Conservation (phyloP, 1,284 basidiomycete species). For the Crepidotus sp. region DNA sequence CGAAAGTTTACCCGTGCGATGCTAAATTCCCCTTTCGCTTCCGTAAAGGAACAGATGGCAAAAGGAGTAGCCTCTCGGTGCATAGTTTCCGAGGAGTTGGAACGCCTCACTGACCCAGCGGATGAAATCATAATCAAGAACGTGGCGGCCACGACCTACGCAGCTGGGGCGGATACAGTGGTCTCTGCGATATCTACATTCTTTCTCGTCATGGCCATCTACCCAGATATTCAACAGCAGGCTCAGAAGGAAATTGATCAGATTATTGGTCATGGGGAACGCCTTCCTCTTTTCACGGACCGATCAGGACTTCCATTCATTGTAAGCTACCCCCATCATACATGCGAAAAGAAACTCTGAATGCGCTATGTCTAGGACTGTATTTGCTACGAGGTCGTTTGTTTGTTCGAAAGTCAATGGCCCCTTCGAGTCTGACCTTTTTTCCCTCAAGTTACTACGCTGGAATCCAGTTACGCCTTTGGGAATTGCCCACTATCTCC, state of each 20-base stretch:
- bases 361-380: conserved; percentile 21
- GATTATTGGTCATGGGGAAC: conserved; percentile 20
- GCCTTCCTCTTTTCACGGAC: conserved; percentile 32
- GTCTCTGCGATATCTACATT: conserved; percentile 30
- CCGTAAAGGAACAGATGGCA: conserved; percentile 27
- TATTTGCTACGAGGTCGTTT: conserved; percentile 27
- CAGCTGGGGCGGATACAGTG: conserved; percentile 28
- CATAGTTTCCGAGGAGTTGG: conserved; percentile 31
- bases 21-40: conserved; percentile 33
- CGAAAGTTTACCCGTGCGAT: conserved; percentile 28
- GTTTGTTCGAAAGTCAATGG: neutral
- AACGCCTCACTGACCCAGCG: conserved; percentile 23
- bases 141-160: conserved; percentile 35
- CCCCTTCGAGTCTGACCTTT: neutral
- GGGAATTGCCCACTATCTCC: conserved; percentile 30
- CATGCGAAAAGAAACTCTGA: neutral
- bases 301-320: conserved; percentile 29
- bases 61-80: conserved; percentile 26
- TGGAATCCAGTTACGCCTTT: conserved; percentile 19
- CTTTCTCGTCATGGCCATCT: conserved; percentile 29
- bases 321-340: conserved; percentile 19
- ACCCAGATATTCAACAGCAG: conserved; percentile 30
- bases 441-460: conserved; percentile 7
- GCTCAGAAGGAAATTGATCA: conserved; percentile 31
- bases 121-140: conserved; percentile 32